Percentiles rank a stretch among this genome's conserved stretches.
phyloP scores from a whole-genome alignment of 2,329 filamentous ascomycete species.

The Triangularia verruculosa region DNA sequence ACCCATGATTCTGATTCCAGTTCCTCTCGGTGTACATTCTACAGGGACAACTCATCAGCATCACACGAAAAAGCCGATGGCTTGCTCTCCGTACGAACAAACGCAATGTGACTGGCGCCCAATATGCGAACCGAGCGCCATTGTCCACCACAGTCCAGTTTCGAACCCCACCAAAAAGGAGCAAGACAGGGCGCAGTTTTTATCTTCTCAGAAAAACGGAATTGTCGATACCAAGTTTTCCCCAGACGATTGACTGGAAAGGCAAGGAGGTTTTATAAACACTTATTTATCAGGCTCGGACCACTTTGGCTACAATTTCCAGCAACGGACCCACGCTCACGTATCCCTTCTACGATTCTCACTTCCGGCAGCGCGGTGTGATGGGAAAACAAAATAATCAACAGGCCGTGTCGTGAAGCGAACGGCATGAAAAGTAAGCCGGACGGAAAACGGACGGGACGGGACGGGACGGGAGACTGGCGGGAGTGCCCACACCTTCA shows the following conservation, averaged over 20 bases:
- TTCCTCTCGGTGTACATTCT: conserved; percentile 3
- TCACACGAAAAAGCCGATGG: background rate
- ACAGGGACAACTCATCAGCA: background rate
- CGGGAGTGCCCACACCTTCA: conserved; percentile 16
- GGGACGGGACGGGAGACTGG: conserved; percentile 21
- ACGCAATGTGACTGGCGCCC: conserved; percentile 2
- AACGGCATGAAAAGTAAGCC: background rate
- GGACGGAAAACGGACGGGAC: conserved; percentile 18
- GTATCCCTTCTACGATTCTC: background rate
- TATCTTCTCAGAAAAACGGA: background rate
- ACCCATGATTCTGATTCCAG: background rate
- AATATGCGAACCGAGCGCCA: conserved; percentile 5
- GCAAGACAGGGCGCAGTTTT: background rate
- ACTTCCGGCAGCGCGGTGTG: background rate
- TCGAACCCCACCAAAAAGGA: background rate
- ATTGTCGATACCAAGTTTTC: background rate
- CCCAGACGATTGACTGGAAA: background rate
- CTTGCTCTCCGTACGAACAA: background rate
- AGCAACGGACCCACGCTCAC: background rate
- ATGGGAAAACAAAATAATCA: background rate
- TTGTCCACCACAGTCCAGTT: background rate
- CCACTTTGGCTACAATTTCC: background rate
- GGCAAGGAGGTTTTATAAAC: background rate
- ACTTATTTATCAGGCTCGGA: background rate
- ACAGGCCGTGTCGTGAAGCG: background rate